Base-by-base conservation (phyloP, 2,329 filamentous ascomycete species). In the Fusarium buharicum region DNA sequence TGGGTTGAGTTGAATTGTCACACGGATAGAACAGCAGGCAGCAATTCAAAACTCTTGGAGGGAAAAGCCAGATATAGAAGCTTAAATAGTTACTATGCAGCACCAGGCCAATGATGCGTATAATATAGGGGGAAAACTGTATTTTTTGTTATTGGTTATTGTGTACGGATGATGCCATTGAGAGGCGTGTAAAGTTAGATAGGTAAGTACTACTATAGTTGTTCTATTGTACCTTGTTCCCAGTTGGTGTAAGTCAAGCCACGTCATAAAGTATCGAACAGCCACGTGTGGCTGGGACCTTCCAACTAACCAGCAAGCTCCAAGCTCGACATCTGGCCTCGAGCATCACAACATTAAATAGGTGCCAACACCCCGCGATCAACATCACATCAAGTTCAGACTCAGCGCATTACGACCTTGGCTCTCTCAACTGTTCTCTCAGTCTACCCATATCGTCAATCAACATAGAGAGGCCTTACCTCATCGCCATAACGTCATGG, bases 401-500 rank as follows among this genome's bases (percentile, higher is more conserved):
- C 27, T 14, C 30, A 38, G 38, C 56, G 46, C 56, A 53, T 41
- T 62, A n/a, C 44, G 28, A 38, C 12, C 11, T 33, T 39, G 17
- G 14, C 31, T 51, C 6, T 22, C 18, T 17, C n/a, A 22, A 24
- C 34, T 24, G 18, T 3, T 3, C 1, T 2, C 14, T 22, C 36
- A 20, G n/a, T 20, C 31, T 27, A 40, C 11, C 16, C 17, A 34
- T 14, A 31, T 22, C 14, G 16, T 13, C 14, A 52, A 33, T 30
- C 12, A 16, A 8, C 2, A 16, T 28, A 46, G 43, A 55, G 49
- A 64, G 61, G 54, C 61, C 38, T 62, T 51, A 55, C 64, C 50
- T 56, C 59, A 41, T 27, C 28, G 31, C 50, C 62, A 54, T 16
- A 47, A 47, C 62, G 52, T 16, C 51, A 80, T 80, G 78, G 70